Evolutionary conservation across 2,329 filamentous ascomycete genomes (phyloP), one percentile per base, ranked within the genome.

Genomic region (Neopestalotiopsis rosae): DNA sequence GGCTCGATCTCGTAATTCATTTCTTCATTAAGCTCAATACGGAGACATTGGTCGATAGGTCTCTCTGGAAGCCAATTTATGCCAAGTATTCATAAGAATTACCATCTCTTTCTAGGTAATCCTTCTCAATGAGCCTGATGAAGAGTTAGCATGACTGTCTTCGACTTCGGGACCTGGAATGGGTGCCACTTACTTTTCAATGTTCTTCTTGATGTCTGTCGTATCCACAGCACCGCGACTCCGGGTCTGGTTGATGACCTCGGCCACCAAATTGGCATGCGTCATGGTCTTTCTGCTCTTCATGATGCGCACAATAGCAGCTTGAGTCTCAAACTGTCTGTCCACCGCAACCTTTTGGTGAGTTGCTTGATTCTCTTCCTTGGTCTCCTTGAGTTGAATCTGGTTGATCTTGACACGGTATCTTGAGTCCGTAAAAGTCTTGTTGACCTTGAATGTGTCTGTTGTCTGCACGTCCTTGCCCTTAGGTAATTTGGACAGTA

Each of bases 331-430:
- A 76, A 97, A 97, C 77, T 97, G 94, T 65, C 96, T 86, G 78
- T 99, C 96, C 66, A 93, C 92, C 0, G 91, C 91, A 4, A 99
- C 94, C 58, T 94, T 89, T 80, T 97, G 92, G 80, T 98, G 94
- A 1, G 95, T 98, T 75, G 92, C 94, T 81, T 94, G 93, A 82
- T 98, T 98, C 82, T 99, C 96, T 77, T 95, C 92, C 75, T 92
- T 93, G 0, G 96, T 98, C 82, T 99, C 96, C 82, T 96, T 97
- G 65, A 98, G 88, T 81, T 99, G 96, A 74, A 99, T 96, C 81
- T 98, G 95, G 82, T 98, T 99, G 85, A 99, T 98, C 85, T 99
- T 99, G 82, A 99, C 91, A 68, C 94, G 90, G 81, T 93, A 92
- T 80, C 96, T 97, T 24, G 91, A 87, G 77, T 98, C 92, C 2